Conservation (phyloP, 192 early-diverging fungal species). For the Entomortierella lignicola region DNA sequence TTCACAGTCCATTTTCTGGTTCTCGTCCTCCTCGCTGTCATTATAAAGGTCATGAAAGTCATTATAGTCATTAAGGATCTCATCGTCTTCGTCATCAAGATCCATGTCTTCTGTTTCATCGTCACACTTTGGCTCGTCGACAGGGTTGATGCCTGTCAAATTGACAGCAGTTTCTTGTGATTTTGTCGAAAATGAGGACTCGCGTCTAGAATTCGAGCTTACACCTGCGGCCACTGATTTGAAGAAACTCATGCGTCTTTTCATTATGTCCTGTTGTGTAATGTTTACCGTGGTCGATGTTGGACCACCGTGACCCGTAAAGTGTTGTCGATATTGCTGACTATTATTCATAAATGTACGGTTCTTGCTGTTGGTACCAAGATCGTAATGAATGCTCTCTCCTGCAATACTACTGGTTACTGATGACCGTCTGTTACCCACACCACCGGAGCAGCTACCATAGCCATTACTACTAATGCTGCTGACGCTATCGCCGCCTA, state of each 20-base stretch:
- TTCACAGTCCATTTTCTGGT: background rate
- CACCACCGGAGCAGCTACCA: background rate
- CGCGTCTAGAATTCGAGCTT: slow-evolving; percentile 19
- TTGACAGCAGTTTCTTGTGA: slow-evolving; percentile 48
- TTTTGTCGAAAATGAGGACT: slow-evolving; percentile 46
- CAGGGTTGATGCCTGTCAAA: slow-evolving; percentile 34
- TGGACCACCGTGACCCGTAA: slow-evolving; percentile 25
- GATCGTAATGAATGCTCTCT: slow-evolving; percentile 21
- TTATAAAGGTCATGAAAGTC: slow-evolving; percentile 17
- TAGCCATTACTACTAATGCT: slow-evolving; percentile 5
- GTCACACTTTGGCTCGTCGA: slow-evolving; percentile 4
- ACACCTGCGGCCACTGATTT: slow-evolving; percentile 23
- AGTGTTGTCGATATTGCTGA: slow-evolving; percentile 43
- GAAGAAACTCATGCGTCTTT: slow-evolving; percentile 43
- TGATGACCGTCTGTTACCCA: slow-evolving; percentile 2
- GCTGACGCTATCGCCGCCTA: background rate
- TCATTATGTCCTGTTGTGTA: slow-evolving; percentile 31
- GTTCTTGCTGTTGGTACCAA: slow-evolving; percentile 13
- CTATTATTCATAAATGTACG: slow-evolving; percentile 1
- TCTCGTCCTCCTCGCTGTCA: slow-evolving; percentile 13
- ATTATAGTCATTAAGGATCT: slow-evolving; percentile 7
- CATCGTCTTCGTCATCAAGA: slow-evolving; percentile 13
- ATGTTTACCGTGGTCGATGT: background rate
- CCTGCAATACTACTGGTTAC: slow-evolving; percentile 26
- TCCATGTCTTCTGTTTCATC: slow-evolving; percentile 14